Conservation (phyloP, 257 asterid genomes). For the Gentiana macrophylla region DNA sequence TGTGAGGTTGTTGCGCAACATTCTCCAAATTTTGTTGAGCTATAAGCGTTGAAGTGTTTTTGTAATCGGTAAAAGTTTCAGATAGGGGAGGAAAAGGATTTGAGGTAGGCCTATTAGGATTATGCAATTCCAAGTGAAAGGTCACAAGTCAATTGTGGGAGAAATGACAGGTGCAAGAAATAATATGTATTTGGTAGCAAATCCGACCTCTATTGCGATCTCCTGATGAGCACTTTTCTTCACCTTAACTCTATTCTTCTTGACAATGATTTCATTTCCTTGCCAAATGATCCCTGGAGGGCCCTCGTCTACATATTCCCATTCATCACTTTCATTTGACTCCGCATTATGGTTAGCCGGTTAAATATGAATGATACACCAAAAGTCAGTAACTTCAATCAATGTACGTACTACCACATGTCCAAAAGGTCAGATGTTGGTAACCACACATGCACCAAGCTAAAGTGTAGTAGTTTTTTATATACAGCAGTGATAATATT, state of each 20-base stretch:
- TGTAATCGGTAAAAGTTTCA: slow-evolving; percentile 55
- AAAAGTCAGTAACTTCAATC: no score
- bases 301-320: slow-evolving; percentile 95
- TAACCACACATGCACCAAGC: no score
- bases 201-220: slow-evolving; percentile 36
- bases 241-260: slow-evolving; percentile 73
- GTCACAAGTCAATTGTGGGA: background rate
- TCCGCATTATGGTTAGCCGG: slow-evolving; percentile 35
- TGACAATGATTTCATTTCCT: slow-evolving; percentile 94
- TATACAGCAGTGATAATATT: no score
- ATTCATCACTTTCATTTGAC: slow-evolving; percentile 45
- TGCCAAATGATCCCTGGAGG: slow-evolving; percentile 96
- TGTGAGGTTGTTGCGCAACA: slow-evolving; percentile 90
- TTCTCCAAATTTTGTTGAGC: slow-evolving; percentile 74
- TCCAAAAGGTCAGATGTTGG: no score
- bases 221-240: slow-evolving; percentile 34
- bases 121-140: slow-evolving; percentile 32
- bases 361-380: slow-evolving; percentile 11
- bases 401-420: no score
- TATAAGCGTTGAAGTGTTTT: slow-evolving; percentile 42
- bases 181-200: slow-evolving; percentile 5
- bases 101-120: slow-evolving; percentile 75
- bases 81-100: slow-evolving; percentile 94
- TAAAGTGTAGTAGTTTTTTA: no score
- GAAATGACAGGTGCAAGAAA: background rate